A percentile compares a stretch with the other conserved stretches of the same genome.
Conservation (phyloP, 345 rosid genomes). For the Viola odorata region DNA sequence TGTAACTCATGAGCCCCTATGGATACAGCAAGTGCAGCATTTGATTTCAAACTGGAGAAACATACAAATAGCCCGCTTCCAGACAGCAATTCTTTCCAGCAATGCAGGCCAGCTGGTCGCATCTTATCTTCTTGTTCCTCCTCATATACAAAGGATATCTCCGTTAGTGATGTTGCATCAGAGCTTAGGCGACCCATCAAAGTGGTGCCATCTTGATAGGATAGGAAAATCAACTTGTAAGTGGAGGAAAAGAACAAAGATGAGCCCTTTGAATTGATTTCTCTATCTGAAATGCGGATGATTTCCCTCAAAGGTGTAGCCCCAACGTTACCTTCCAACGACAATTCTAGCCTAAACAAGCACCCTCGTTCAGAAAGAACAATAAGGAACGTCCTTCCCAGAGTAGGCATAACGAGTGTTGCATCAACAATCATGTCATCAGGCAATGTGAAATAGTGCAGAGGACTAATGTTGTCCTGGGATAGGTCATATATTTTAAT, state of each 20-base stretch:
- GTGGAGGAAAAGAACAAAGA: constrained; percentile 79
- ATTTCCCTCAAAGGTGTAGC: constrained; percentile 80
- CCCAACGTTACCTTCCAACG: constrained; percentile 70
- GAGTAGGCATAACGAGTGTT: constrained; percentile 71
- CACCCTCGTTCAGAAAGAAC: constrained; percentile 82
- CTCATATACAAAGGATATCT: constrained; percentile 67
- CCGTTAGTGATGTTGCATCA: constrained; percentile 57
- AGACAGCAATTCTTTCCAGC: constrained; percentile 77
- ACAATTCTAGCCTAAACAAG: constrained; percentile 71
- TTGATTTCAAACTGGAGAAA: constrained; percentile 70
- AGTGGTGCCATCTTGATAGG: constrained; percentile 85
- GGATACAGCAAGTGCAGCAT: constrained; percentile 67
- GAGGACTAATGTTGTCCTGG: constrained; percentile 91
- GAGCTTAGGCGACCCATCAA: constrained; percentile 68
- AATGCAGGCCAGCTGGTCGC: constrained; percentile 75
- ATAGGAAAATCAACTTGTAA: constrained; percentile 67
- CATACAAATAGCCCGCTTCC: constrained; percentile 78
- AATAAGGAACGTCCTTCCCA: constrained; percentile 71
- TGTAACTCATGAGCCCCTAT: constrained; percentile 49
- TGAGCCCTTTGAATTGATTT: constrained; percentile 67
- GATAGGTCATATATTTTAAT: constrained; percentile 94
- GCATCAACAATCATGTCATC: constrained; percentile 87
- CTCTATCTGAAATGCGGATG: constrained; percentile 54
- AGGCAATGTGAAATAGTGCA: constrained; percentile 82
- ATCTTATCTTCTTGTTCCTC: constrained; percentile 69